Base-by-base conservation (phyloP, 23 red algal species). In the Pyropia yezoensis region DNA sequence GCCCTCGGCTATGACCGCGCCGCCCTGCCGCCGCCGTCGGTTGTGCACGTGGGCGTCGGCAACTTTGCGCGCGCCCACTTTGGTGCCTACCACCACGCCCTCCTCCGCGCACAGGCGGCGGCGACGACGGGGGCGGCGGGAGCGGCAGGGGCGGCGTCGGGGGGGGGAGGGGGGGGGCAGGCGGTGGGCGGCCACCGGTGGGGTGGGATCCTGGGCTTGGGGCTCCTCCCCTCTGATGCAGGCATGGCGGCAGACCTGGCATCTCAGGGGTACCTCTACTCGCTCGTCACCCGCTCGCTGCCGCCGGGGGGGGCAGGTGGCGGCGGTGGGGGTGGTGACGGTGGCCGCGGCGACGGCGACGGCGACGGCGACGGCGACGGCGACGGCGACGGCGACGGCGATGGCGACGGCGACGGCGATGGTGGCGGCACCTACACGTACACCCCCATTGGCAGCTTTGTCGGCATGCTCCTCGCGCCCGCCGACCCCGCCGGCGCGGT, bases 31-130 rank as follows among this genome's bases (percentile, higher is more conserved):
- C 39, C 39, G 39, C 39, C 39, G 39, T 47, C 39, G 39, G 39
- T 47, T 3, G 39, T 80, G 20, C 76, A 80, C 76, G 49, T 80
- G 12, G 76, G 76, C 24, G 39, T 69, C 18, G 76, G 76, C 28
- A 80, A 80, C 64, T 80, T 80, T 57, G 63, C 67, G 50, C 76
- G 76, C 52, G 76, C 76, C 21, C 76, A 80, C 52, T 65, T 68
- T 34, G 76, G 33, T 33, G 47, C 45, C 45, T 80, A 68, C 57
- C 61, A 69, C 32, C 61, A 80, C 52, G 49, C 53, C 18, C 76
- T 80, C 50, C 67, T 54, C 33, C 29, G 27, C n/a, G 16, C 49
- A 16, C 39, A 47, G 39, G 39, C 39, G 39, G 39, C 39, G 39
- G 39, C 39, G n/a, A n/a, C n/a, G n/a, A n/a, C n/a, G n/a, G n/a